Evolutionary conservation across 164 flowering plant species (phyloP), one percentile per base, ranked within the genome.

Genomic region (Vitis amurensis): DNA sequence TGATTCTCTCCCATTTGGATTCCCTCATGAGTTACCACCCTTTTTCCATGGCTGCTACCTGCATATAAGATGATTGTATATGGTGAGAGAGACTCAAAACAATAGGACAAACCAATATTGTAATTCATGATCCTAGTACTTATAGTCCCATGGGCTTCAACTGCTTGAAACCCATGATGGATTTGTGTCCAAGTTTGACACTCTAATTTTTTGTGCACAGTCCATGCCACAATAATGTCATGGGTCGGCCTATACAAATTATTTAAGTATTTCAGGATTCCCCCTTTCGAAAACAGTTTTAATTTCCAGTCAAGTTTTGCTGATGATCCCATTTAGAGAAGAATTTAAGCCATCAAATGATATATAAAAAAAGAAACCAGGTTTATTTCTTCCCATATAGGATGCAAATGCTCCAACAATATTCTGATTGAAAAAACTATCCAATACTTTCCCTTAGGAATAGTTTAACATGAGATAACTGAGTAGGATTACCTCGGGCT

Each of bases 401-500:
- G n/a, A 6, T 11, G 7, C 15, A 53, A 4, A 13, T 53, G 56
- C 56, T n/a, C 56, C 56, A 0, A 13, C n/a, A 13, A 53, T 53
- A 53, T 53, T n/a, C 6, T 37, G 5, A 37, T 37, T 37, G 44
- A n/a, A 53, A 53, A n/a, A n/a, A 13, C 7, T 37, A 37, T 37
- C 44, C 44, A 37, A 11, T n/a, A 53, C 14, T 1, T 53, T 53
- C 16, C 4, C 56, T 12, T 53, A 9, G 15, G 1, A 53, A 53
- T 14, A 11, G 11, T 53, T 53, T 13, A n/a, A 53, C 27, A 53
- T 6, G 48, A 37, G 19, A 60, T 50, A 19, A 59, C 17, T 66
- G 12, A 47, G 16, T 3, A 69, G 63, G 51, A 55, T 48, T 76
- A 60, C 66, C 72, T 61, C 66, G 11, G n/a, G 51, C 59, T 53